Evolutionary conservation across 352 stramenopile genomes (phyloP).

Genomic region (Stramenopiles sp.): DNA sequence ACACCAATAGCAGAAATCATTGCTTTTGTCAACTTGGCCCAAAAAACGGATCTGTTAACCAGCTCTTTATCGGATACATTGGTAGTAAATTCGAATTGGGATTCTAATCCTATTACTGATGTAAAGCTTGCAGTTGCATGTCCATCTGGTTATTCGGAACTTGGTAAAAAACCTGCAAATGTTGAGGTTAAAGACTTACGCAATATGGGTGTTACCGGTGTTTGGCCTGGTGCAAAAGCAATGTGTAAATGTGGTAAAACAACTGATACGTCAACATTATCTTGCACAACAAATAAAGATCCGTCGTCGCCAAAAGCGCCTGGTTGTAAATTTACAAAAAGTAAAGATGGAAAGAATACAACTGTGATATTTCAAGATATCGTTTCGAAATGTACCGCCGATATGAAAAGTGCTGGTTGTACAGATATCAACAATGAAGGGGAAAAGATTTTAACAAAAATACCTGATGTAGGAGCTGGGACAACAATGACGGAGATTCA

Average conservation of each 20-base stretch:
- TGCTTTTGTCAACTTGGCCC: neutral
- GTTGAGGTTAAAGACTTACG: too few species aligned
- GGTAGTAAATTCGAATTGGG: neutral
- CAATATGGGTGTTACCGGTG: neutral
- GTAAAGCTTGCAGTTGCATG: neutral
- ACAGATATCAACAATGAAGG: neutral
- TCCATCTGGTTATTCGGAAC: too few species aligned
- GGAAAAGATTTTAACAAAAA: neutral
- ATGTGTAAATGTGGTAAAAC: neutral
- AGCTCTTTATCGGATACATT: neutral
- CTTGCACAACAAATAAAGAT: neutral
- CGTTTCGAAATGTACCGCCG: neutral
- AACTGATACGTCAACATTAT: neutral
- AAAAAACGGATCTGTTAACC: neutral
- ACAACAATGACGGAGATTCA: neutral
- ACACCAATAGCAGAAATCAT: neutral
- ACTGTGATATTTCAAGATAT: neutral
- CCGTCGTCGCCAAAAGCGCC: neutral
- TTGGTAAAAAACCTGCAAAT: too few species aligned
- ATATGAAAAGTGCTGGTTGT: neutral
- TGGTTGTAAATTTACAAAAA: neutral
- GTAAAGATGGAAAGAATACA: neutral
- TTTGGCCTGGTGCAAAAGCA: neutral
- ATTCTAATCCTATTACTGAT: neutral
- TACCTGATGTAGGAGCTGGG: neutral